These are phyloP conservation scores for Sugiyamaella qingdaonensis DNA, from an alignment of 805 yeast species.

Conservation along the genomic window DNA sequence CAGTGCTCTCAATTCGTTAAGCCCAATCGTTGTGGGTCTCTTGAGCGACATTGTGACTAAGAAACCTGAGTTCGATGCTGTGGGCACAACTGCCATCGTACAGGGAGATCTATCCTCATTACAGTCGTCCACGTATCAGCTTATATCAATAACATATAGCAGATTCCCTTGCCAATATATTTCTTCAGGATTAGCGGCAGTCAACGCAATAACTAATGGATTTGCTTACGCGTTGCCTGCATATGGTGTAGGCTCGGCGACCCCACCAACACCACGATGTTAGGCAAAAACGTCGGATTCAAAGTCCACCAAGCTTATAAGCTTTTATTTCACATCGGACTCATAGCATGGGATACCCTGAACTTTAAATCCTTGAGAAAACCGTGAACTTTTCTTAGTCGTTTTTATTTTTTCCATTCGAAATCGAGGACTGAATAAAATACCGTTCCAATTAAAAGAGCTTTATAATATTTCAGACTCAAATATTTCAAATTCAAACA, in stretches of 20 bases:
- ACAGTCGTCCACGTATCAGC: conserved; percentile 18
- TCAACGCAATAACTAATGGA: neutral
- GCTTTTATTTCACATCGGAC: no score
- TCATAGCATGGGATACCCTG: no score
- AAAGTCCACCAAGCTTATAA: no score
- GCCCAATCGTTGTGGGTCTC: conserved; percentile 18
- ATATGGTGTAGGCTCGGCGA: neutral
- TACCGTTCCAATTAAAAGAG: no score
- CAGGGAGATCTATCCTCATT: conserved; percentile 22
- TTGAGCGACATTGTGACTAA: conserved; percentile 22
- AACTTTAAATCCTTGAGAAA: no score
- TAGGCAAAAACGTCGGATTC: no score
- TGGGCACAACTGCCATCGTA: conserved; percentile 23
- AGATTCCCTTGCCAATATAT: neutral
- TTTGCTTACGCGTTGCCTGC: neutral
- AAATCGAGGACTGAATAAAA: no score
- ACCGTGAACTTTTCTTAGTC: no score
- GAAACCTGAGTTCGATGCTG: conserved; percentile 25
- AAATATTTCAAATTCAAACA: no score
- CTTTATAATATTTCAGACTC: no score
- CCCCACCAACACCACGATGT: neutral
- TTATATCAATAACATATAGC: conserved; percentile 13
- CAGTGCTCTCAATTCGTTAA: conserved; percentile 10
- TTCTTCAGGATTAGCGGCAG: neutral
- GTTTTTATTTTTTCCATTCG: no score